A percentile compares a stretch with the other conserved stretches of the same genome.
These are phyloP conservation scores for Malassezia furfur DNA, from an alignment of 1,284 basidiomycete species.

Conservation along the genomic window DNA sequence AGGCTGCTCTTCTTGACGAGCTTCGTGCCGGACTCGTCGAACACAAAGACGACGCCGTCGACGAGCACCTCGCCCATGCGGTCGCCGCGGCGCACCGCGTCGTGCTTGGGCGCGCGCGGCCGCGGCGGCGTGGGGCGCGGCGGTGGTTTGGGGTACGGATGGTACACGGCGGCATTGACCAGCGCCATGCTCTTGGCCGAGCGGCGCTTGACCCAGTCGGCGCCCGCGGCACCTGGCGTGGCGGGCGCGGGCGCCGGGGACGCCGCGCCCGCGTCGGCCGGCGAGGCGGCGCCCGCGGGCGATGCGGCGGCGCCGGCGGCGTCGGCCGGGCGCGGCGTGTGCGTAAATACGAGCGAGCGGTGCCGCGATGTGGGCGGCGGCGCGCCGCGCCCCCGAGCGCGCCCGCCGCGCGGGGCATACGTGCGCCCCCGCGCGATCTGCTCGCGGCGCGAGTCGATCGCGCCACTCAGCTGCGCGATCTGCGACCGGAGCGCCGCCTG, in stretches of 20 bases:
- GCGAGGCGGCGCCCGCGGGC: neutral
- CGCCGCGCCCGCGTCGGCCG: neutral
- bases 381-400: conserved; percentile 10
- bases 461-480: conserved; percentile 39
- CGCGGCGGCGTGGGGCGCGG: neutral
- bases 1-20: conserved; percentile 46
- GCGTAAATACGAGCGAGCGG: conserved; percentile 14
- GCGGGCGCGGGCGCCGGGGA: neutral
- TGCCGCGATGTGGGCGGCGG: conserved; percentile 10
- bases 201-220: conserved; percentile 36
- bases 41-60: conserved; percentile 53
- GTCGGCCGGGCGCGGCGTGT: neutral
- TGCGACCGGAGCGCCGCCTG: conserved; percentile 36
- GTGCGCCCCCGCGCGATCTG: neutral
- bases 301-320: neutral
- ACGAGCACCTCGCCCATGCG: conserved; percentile 48
- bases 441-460: conserved; percentile 27
- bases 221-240: neutral
- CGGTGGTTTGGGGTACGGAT: neutral
- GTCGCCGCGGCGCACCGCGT: conserved; percentile 1
- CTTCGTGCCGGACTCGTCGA: conserved; percentile 52
- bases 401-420: neutral
- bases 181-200: conserved; percentile 37
- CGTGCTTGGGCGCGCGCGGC: neutral
- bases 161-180: conserved; percentile 21